Percentiles rank a stretch among this genome's conserved stretches.
phyloP scores from a whole-genome alignment of 116 monocot species.

The Cymodocea nodosa region DNA sequence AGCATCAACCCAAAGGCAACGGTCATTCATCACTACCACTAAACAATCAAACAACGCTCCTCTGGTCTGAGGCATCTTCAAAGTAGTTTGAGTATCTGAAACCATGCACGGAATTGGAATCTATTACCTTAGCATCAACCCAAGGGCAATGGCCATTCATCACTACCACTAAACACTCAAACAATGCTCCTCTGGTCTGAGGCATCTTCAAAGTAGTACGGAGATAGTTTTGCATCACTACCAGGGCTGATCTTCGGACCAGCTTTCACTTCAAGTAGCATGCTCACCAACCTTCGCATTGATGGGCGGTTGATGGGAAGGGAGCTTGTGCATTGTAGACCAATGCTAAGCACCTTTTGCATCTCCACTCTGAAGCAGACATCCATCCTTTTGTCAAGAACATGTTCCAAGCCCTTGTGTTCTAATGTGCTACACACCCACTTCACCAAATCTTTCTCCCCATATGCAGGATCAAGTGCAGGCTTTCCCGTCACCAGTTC shows the following conservation, averaged over 20 bases:
- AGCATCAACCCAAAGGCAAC: not conserved
- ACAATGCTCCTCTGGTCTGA: constrained; percentile 12
- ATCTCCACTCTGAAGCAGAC: constrained; percentile 40
- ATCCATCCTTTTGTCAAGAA: constrained; percentile 52
- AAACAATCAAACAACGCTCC: constrained; percentile 6
- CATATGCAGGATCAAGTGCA: constrained; percentile 56
- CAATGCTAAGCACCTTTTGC: constrained; percentile 43
- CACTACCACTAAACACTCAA: not conserved
- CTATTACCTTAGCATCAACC: no score
- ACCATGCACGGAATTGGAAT: no score
- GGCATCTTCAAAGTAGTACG: constrained; percentile 20
- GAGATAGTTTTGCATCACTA: constrained; percentile 15
- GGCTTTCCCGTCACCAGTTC: constrained; percentile 67
- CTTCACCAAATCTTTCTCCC: constrained; percentile 66
- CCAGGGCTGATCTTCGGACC: constrained; percentile 1
- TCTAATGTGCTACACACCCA: constrained; percentile 68
- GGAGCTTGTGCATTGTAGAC: constrained; percentile 61
- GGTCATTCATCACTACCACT: not conserved
- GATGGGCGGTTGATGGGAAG: constrained; percentile 78
- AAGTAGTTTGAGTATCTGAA: no score
- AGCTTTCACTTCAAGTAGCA: constrained; percentile 40
- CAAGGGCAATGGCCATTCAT: not conserved
- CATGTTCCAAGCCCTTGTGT: constrained; percentile 45
- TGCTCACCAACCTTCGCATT: constrained; percentile 75
- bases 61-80: constrained; percentile 15